Base-by-base conservation (phyloP, 257 asterid species). In the Eustoma russellianum region DNA sequence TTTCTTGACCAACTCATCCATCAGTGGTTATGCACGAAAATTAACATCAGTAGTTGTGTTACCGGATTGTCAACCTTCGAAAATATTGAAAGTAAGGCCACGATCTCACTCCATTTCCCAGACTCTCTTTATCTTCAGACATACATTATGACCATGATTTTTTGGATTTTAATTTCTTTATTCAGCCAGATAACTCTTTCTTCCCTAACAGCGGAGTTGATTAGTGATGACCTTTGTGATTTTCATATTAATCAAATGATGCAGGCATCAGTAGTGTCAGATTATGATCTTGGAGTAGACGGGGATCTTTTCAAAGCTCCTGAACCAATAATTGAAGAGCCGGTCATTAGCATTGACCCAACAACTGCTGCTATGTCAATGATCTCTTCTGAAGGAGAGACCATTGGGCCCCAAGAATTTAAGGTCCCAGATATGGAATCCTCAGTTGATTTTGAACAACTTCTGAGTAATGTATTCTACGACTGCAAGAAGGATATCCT, bases 231-330 rank as follows among this genome's bases (percentile, higher is more conserved):
- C 33, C 53, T 35, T 7, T 50, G 34, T 38, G 13, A 34, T 48
- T 59, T 57, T 46, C 43, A 12, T 12, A 40, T 64, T 61, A 10
- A 49, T 34, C 52, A 48, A 46, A 54, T 63, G 41, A 52, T 65
- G 52, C 68, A 81, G 80, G 83, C 57, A 33, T 71, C 81, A 17
- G 41, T 74, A 16, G 63, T 78, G 47, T 56, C 85, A 5, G 96
- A 90, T 12, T 82, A 86, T 75, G 81, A 77, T 77, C 86, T 86
- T 33, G 92, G 96, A 69, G 94, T 67, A 41, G 95, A 81, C 60
- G 94, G 84, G 17, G 97, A 89, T 69, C 93, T 89, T 44, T 89
- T 89, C 74, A 79, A 78, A 56, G 95, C 95, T 17, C 94, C 94
- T 1, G 83, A 77, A 43, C 81, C 91, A 12, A 69, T 86, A 40